phyloP scores from a whole-genome alignment of 225 moss, liverwort and hornwort genomes.

The Sphagnum contortum region DNA sequence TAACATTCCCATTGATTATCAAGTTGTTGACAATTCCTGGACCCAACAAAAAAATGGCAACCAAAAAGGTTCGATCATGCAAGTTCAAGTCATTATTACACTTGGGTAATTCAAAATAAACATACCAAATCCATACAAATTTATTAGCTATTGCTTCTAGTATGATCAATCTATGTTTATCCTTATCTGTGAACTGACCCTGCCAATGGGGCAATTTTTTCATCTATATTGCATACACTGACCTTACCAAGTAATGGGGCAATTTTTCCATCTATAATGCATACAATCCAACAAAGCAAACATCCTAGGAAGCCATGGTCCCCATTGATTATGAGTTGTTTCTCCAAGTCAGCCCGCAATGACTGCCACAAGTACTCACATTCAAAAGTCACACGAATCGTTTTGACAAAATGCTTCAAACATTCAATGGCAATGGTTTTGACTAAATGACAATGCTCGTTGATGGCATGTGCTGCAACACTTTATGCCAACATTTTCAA shows the following conservation, averaged over 20 bases:
- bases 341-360: not conserved
- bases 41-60: too few species aligned
- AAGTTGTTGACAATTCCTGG: too few species aligned
- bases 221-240: too few species aligned
- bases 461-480: not conserved
- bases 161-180: not conserved
- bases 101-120: not conserved
- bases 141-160: conserved; percentile 6
- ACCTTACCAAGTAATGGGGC: not conserved
- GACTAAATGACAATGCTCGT: conserved; percentile 5
- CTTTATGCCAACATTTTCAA: conserved; percentile 8
- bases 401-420: conserved; percentile 3
- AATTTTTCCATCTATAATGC: conserved; percentile 1
- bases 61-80: not conserved
- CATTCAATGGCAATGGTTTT: conserved; percentile 1
- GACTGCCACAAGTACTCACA: not conserved
- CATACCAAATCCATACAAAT: not conserved
- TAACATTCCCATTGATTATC: too few species aligned
- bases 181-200: not conserved
- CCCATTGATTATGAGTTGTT: not conserved
- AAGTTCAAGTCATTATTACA: not conserved
- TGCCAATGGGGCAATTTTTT: not conserved
- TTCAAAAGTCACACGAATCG: not conserved
- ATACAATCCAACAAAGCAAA: conserved; percentile 3
- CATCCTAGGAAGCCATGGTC: not conserved